Evolutionary conservation across 1,139 yeast genomes (phyloP).

Genomic region (Ogataea hybrid): DNA sequence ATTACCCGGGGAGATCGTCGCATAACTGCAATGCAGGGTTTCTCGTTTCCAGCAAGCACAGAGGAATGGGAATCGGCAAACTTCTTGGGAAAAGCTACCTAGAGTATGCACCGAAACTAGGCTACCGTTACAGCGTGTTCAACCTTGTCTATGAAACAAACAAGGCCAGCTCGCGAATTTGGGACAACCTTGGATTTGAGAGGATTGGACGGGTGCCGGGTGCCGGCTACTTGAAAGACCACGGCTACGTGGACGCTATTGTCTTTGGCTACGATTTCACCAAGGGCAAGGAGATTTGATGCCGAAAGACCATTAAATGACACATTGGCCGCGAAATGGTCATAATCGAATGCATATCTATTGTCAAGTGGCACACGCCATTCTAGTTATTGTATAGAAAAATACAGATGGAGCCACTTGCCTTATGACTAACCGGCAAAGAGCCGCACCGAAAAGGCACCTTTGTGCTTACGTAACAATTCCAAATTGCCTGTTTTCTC

Average conservation of each 20-base stretch:
- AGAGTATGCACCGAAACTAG: slow-evolving; percentile 64
- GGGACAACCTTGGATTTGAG: slow-evolving; percentile 77
- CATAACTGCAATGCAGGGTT: slow-evolving; percentile 84
- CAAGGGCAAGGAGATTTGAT: background rate
- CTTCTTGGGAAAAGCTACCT: slow-evolving; percentile 61
- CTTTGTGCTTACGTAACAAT: background rate
- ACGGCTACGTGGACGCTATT: slow-evolving; percentile 62
- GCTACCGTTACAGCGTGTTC: slow-evolving; percentile 77
- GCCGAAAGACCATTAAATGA: background rate
- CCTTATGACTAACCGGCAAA: background rate
- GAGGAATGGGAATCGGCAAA: slow-evolving; percentile 65
- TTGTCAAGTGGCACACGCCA: no score
- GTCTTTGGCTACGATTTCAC: slow-evolving; percentile 59
- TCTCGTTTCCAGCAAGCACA: slow-evolving; percentile 49
- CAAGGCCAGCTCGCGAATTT: slow-evolving; percentile 61
- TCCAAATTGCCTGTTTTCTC: background rate
- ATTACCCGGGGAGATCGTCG: slow-evolving; percentile 72
- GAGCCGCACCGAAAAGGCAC: background rate
- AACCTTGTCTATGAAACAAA: slow-evolving; percentile 77
- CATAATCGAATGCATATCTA: background rate
- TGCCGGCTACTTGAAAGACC: slow-evolving; percentile 65
- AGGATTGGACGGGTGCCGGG: slow-evolving; percentile 66
- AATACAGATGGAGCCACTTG: background rate
- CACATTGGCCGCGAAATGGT: background rate
- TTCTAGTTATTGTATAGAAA: background rate